Base-by-base conservation (phyloP, 371 early-diverging fungal species). In the Mucor circinelloides region DNA sequence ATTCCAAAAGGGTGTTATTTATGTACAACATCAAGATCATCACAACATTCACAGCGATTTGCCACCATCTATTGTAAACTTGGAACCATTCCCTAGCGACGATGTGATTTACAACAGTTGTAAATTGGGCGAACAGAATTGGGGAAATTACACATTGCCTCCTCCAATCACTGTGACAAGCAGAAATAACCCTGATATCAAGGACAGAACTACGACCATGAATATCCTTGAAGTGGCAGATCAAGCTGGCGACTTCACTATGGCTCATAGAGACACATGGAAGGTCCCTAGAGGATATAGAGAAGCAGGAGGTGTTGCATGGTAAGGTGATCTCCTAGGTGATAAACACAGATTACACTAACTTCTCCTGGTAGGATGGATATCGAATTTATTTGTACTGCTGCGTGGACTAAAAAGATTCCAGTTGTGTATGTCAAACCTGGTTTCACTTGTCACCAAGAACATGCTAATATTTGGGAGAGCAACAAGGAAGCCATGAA, bases 221-320 rank as follows among this genome's bases (percentile, higher is more conserved):
- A 79, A 79, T 54, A 75, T 75, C 36, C 50, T 72, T n/a, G 54
- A 66, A 13, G 72, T 74, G 8, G 72, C 74, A 6, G 69, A 74
- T 56, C 76, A 82, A 56, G 79, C 82, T 42, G 74, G 82, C 58
- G 80, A 82, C 58, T 82, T 82, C 52, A 79, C 74, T 0, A 67
- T 82, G 46, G 82, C 80, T 19, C 78, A 82, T 32, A 72, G 82
- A n/a, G 80, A 79, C 58, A 82, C 82, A 19, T 82, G 82, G 82
- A 71, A 73, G 55, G 46, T 72, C 21, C 69, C 74, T 0, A 69
- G 68, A 58, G 82, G 79, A 1, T 82, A 77, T 30, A 72, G 82
- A 23, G 82, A 82, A 54, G 70, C 67, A 28, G 80, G 79, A 21
- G 82, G 78, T 6, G 68, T 64, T 62, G 71, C 79, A 46, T 79